These are phyloP conservation scores for Graphilbum fragrans DNA, from an alignment of 2,329 filamentous ascomycete species.

Conservation along the genomic window DNA sequence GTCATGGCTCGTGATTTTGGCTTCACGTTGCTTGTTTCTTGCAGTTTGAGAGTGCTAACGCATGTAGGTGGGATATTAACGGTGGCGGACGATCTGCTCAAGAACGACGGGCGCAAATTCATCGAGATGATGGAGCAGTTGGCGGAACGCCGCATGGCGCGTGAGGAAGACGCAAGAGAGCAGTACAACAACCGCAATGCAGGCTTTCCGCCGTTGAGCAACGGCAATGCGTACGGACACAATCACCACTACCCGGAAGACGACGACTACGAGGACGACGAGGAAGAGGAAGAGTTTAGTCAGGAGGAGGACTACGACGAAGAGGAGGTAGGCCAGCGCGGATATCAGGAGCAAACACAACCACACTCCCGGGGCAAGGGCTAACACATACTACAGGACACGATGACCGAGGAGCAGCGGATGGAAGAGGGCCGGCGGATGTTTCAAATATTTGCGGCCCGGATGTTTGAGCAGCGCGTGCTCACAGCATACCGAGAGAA, in stretches of 20 bases:
- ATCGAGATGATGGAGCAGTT: constrained; percentile 99
- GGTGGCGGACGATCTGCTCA: constrained; percentile 93
- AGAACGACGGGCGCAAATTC: constrained; percentile 98
- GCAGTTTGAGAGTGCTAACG: neutral
- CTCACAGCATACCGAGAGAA: constrained; percentile 97
- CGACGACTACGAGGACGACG: constrained; percentile 30
- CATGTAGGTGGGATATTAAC: constrained; percentile 84
- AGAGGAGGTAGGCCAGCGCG: constrained; percentile 50
- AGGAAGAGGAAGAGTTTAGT: constrained; percentile 49
- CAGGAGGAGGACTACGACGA: constrained; percentile 62
- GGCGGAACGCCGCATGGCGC: constrained; percentile 91
- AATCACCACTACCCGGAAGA: constrained; percentile 54
- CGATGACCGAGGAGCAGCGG: constrained; percentile 94
- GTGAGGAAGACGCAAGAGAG: constrained; percentile 77
- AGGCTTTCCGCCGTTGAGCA: constrained; percentile 37
- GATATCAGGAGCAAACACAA: neutral
- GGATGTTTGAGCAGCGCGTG: constrained; percentile 98
- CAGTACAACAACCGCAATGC: constrained; percentile 43
- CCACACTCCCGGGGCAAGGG: neutral
- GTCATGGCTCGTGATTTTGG: neutral
- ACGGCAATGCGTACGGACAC: constrained; percentile 51
- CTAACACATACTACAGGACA: constrained; percentile 50
- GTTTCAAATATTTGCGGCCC: constrained; percentile 98
- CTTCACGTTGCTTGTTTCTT: neutral
- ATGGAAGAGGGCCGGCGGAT: constrained; percentile 98